Evolutionary conservation across 352 stramenopile species (phyloP).

Genomic region (Phytopythium vexans): DNA sequence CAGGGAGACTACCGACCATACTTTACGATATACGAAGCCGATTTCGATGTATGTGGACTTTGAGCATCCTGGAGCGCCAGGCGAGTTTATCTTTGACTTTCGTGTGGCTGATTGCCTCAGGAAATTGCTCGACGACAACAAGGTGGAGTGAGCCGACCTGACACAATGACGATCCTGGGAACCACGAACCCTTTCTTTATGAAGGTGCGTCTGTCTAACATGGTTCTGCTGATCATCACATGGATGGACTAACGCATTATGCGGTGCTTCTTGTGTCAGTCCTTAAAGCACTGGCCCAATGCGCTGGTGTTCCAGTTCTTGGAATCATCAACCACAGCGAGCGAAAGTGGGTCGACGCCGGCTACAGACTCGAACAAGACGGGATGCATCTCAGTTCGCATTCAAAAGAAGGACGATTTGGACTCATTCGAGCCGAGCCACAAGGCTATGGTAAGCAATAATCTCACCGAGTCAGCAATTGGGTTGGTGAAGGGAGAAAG

Average conservation of each 20-base stretch:
- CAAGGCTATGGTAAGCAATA: conserved; percentile 28
- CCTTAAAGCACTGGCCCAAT: conserved; percentile 76
- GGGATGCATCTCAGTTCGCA: conserved; percentile 41
- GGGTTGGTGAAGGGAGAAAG: not conserved
- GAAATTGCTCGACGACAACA: conserved; percentile 56
- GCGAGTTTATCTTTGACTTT: not conserved
- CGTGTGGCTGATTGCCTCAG: conserved; percentile 11
- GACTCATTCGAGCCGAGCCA: conserved; percentile 35
- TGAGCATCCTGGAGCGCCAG: not conserved
- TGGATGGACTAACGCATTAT: not conserved
- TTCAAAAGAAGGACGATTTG: conserved; percentile 51
- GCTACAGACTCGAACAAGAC: conserved; percentile 25
- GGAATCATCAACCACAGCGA: conserved; percentile 22
- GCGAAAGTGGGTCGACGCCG: conserved; percentile 14
- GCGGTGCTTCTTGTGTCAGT: conserved; percentile 16
- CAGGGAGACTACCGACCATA: conserved; percentile 83
- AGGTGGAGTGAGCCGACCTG: conserved; percentile 35
- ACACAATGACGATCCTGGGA: conserved; percentile 63
- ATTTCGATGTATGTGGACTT: conserved; percentile 67
- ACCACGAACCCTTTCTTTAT: conserved; percentile 89
- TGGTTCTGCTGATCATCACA: not conserved
- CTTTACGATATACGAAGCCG: conserved; percentile 82
- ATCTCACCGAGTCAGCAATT: not conserved
- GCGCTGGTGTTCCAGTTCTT: conserved; percentile 78
- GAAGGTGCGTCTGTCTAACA: conserved; percentile 36